Evolutionary conservation across 139 green algal species (phyloP).

Genomic region (Chlamydomonas schloesseri): DNA sequence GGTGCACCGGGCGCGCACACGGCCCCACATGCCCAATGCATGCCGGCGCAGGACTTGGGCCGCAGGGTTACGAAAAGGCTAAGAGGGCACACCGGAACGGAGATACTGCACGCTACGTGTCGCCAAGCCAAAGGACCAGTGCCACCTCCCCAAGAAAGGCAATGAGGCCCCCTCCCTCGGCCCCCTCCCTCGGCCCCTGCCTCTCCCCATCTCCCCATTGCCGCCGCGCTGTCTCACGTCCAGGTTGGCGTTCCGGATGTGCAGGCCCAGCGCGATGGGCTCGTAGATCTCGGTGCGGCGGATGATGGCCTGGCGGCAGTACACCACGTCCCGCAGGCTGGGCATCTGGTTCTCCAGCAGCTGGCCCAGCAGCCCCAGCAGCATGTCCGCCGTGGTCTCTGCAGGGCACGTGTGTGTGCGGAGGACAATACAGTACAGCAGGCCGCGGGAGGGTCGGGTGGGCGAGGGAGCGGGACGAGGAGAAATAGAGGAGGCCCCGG

Average conservation of each 20-base stretch:
- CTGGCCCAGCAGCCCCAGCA: constrained; percentile 22
- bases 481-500: too few species aligned
- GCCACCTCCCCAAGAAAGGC: too few species aligned
- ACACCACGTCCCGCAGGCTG: constrained; percentile 26
- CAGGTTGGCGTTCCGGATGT: constrained; percentile 27
- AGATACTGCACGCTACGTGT: too few species aligned
- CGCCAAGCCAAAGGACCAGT: too few species aligned
- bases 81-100: too few species aligned
- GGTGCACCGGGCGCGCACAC: too few species aligned
- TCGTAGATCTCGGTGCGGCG: constrained; percentile 13
- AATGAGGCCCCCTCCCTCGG: too few species aligned
- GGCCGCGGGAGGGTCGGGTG: background rate
- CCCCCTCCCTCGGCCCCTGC: too few species aligned
- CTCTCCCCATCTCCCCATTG: background rate
- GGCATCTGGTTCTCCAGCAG: constrained; percentile 24
- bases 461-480: too few species aligned
- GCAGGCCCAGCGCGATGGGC: background rate
- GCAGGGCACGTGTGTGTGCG: background rate
- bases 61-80: too few species aligned
- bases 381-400: constrained; percentile 40
- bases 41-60: too few species aligned
- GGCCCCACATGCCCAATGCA: too few species aligned
- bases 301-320: constrained; percentile 26
- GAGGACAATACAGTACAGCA: background rate
- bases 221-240: background rate